Evolutionary conservation across 306 rosid genomes (phyloP), one percentile per base, ranked within the genome.

Genomic region (Chamaecrista fasciculata): DNA sequence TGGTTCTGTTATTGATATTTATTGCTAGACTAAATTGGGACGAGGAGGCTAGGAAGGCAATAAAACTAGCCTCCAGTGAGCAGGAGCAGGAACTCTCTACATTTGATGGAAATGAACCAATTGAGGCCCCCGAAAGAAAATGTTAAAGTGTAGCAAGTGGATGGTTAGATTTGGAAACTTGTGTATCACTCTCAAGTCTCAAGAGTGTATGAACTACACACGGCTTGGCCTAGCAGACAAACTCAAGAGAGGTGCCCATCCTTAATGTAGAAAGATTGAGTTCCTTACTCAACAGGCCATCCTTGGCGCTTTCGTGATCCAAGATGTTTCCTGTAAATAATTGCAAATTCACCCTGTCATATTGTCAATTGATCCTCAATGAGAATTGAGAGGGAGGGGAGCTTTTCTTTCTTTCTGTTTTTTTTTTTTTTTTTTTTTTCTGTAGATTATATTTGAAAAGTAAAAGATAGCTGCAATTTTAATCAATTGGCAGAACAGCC

Each of bases 11-110:
- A 39, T 8, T 84, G 59, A 72, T 71, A 18, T 84, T 91, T 55
- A 76, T 86, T 46, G 67, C 63, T 1, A 82, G 86, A 73, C 79
- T 91, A 24, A 76, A 84, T 56, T 91, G 95, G 97, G 68, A 49
- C 1, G 65, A 84, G 50, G 95, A 90, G 74, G 88, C 80, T 53
- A 20, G 69, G 18, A 86, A 81, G 66, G 95, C 96, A 51, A 79
- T 72, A 37, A 10, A 26, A 20, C 84, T 83, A 14, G 67, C 87
- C 2, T 56, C 51, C 44, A 47, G 57, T 3, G 50, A 25, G 6
- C 52, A 63, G 11, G 69, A 39, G 23, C 59, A 73, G 55, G 70
- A 72, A 40, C 60, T 36, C 19, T 53, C 25, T 11, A 36, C 25
- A 33, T 33, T 59, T 66, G 86, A 71, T 6, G 73, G 57, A 44